A percentile compares a stretch with the other conserved stretches of the same genome.
phyloP scores from a whole-genome alignment of 73 alveolate species.

The Paraurostyla sp. region DNA sequence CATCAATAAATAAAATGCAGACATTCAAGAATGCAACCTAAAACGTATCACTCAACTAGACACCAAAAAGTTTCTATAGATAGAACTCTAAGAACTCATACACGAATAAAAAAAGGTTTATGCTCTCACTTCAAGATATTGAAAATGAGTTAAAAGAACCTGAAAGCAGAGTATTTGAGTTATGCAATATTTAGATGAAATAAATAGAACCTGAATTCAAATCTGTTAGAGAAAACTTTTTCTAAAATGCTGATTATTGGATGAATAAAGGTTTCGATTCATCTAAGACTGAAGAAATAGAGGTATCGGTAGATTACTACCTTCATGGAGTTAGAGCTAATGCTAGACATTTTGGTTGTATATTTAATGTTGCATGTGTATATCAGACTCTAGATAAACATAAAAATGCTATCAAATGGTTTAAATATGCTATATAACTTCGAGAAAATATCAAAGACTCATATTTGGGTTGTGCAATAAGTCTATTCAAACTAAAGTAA shows the following conservation, averaged over 20 bases:
- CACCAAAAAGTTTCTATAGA: neutral
- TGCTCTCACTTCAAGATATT: neutral
- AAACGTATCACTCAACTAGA: too few species aligned
- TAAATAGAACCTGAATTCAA: conserved; percentile 11
- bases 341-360: conserved; percentile 49
- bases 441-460: neutral
- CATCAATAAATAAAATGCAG: too few species aligned
- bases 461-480: conserved; percentile 63
- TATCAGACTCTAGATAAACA: conserved; percentile 14
- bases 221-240: neutral
- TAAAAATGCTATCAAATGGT: conserved; percentile 59
- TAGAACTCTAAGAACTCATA: neutral
- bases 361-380: conserved; percentile 51
- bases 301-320: conserved; percentile 55
- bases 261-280: neutral
- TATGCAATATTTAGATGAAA: conserved; percentile 20
- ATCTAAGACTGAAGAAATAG: neutral
- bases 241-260: conserved; percentile 58
- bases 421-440: neutral
- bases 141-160: conserved; percentile 44
- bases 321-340: conserved; percentile 46
- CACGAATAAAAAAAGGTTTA: neutral
- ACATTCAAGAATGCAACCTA: too few species aligned
- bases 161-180: neutral
- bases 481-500: conserved; percentile 12